Percentiles rank a stretch among this genome's conserved stretches.
Conservation (phyloP, 768 basidiomycete species). For the Boletus bicolor region DNA sequence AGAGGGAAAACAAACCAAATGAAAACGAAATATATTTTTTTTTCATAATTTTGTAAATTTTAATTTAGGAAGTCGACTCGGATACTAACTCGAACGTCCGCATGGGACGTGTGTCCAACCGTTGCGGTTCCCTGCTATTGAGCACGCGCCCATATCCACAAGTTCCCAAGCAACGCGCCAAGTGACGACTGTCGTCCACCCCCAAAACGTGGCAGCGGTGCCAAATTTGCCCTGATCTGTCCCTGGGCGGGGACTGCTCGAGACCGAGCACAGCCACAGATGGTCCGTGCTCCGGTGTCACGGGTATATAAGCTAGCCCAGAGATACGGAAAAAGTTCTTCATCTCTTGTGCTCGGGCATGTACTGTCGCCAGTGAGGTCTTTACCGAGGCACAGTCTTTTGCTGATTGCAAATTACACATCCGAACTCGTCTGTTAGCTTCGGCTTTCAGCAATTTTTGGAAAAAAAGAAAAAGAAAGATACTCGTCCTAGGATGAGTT, state of each 20-base stretch:
- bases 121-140: no score
- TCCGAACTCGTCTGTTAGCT: conserved; percentile 91
- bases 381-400: conserved; percentile 93
- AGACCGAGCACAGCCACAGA: not conserved
- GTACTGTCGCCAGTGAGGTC: conserved; percentile 95
- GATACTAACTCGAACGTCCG: no score
- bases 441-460: conserved; percentile 93
- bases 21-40: not conserved
- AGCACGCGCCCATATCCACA: no score
- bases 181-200: not conserved
- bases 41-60: not conserved
- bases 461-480: no score
- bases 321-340: conserved; percentile 20
- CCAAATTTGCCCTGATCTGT: no score
- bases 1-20: not conserved
- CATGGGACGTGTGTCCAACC: no score
- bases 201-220: not conserved
- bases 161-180: no score
- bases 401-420: conserved; percentile 98
- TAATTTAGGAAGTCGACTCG: not conserved
- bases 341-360: conserved; percentile 94
- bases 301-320: not conserved
- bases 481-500: no score
- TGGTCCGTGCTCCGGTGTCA: not conserved
- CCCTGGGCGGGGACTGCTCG: no score